phyloP scores from a whole-genome alignment of 164 flowering plant genomes.

The Stephania japonica region DNA sequence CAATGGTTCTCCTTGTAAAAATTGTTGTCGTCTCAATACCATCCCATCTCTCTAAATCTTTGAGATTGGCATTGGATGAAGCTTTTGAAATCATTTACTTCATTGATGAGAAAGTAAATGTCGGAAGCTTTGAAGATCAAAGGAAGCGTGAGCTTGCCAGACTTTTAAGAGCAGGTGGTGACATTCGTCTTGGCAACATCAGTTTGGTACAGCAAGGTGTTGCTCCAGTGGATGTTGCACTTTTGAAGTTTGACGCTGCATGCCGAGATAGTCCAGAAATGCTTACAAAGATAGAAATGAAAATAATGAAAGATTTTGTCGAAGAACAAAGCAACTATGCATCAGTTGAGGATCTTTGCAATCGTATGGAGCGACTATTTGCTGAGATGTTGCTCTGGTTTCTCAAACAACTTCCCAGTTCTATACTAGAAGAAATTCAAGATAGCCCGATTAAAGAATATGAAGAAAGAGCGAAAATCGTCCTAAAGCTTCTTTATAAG shows the following conservation, averaged over 20 bases:
- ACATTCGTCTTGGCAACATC: neutral
- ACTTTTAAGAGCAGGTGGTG: neutral
- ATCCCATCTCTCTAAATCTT: neutral
- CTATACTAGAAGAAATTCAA: neutral
- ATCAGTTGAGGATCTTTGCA: neutral
- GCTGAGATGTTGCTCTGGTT: neutral
- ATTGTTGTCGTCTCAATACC: neutral
- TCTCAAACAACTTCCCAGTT: neutral
- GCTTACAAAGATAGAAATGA: neutral
- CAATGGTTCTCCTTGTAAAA: neutral
- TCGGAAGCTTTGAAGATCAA: neutral
- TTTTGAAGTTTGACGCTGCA: neutral
- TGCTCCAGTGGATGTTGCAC: no score
- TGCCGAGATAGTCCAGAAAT: no score
- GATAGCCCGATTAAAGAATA: neutral
- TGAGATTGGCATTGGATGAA: neutral
- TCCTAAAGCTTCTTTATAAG: neutral
- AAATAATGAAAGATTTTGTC: neutral
- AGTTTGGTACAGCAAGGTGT: neutral
- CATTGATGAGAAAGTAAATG: neutral
- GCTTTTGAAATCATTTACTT: neutral
- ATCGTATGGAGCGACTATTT: neutral
- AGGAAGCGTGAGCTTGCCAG: neutral
- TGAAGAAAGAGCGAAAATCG: neutral
- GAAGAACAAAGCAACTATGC: no score